These are phyloP conservation scores for Botrytis deweyae DNA, from an alignment of 2,329 filamentous ascomycete genomes.

Conservation along the genomic window DNA sequence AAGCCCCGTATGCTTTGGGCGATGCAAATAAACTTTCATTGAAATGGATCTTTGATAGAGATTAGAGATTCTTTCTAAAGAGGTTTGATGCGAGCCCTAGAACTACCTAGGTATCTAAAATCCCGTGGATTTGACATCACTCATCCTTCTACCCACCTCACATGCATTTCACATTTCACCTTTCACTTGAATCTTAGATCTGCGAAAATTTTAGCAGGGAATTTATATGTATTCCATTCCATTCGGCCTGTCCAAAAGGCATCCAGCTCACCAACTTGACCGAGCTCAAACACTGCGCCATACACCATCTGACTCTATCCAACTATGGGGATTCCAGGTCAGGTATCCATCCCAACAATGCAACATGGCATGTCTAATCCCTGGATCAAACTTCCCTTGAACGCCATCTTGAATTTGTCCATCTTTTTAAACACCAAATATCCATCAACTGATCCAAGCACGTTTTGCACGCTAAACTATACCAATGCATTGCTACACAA, in stretches of 20 bases:
- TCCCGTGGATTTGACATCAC: too few species aligned
- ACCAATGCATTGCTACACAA: not conserved
- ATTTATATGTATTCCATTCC: not conserved
- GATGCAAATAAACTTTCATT: not conserved
- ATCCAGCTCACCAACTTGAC: not conserved
- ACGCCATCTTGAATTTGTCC: not conserved
- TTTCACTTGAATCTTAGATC: not conserved
- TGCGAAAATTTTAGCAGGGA: not conserved
- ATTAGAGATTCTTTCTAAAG: not conserved
- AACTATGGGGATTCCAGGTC: not conserved
- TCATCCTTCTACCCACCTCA: not conserved
- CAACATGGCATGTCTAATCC: not conserved
- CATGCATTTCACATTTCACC: not conserved
- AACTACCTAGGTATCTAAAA: not conserved
- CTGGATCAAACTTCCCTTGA: not conserved
- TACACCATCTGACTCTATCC: not conserved
- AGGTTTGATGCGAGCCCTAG: not conserved
- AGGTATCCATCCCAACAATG: not conserved
- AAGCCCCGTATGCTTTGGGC: not conserved
- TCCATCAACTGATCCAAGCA: constrained; percentile 2
- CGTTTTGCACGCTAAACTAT: not conserved
- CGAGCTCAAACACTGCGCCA: not conserved
- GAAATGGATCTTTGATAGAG: too few species aligned
- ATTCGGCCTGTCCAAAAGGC: not conserved
- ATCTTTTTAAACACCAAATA: constrained; percentile 6